Evolutionary conservation across 306 rosid species (phyloP).

Genomic region (Cicer judaicum): DNA sequence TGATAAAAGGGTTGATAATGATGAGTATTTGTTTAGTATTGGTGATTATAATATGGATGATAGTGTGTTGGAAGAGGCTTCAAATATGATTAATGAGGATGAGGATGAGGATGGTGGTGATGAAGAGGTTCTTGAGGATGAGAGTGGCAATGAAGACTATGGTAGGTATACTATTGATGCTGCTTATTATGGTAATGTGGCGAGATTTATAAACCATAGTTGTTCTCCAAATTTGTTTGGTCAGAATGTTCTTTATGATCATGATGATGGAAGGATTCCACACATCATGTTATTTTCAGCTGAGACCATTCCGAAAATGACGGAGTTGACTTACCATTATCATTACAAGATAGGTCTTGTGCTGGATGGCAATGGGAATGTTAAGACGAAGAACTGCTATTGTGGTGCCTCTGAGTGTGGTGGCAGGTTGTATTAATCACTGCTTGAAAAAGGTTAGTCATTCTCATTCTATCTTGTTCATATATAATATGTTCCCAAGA

Average conservation of each 20-base stretch:
- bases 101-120: not conserved
- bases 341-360: slow-evolving; percentile 62
- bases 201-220: slow-evolving; percentile 76
- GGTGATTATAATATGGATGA: slow-evolving; percentile 55
- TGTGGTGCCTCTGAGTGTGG: slow-evolving; percentile 70
- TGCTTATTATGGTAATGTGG: slow-evolving; percentile 63
- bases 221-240: slow-evolving; percentile 79
- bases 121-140: too few species aligned
- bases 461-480: not conserved
- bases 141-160: not conserved
- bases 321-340: slow-evolving; percentile 65
- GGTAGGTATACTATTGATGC: slow-evolving; percentile 69
- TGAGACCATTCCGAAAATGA: slow-evolving; percentile 64
- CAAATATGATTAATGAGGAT: slow-evolving; percentile 42
- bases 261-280: slow-evolving; percentile 66
- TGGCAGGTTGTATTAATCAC: slow-evolving; percentile 67
- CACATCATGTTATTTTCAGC: slow-evolving; percentile 75
- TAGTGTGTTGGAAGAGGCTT: slow-evolving; percentile 55
- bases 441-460: not conserved
- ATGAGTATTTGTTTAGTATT: slow-evolving; percentile 71
- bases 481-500: not conserved
- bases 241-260: slow-evolving; percentile 69
- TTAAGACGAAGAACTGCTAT: slow-evolving; percentile 64
- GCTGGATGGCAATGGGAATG: slow-evolving; percentile 59
- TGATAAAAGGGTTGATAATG: slow-evolving; percentile 56